A percentile compares a stretch with the other conserved stretches of the same genome.
Conservation (phyloP, 2,329 filamentous ascomycete genomes). For the Ceratocystis smalleyi region DNA sequence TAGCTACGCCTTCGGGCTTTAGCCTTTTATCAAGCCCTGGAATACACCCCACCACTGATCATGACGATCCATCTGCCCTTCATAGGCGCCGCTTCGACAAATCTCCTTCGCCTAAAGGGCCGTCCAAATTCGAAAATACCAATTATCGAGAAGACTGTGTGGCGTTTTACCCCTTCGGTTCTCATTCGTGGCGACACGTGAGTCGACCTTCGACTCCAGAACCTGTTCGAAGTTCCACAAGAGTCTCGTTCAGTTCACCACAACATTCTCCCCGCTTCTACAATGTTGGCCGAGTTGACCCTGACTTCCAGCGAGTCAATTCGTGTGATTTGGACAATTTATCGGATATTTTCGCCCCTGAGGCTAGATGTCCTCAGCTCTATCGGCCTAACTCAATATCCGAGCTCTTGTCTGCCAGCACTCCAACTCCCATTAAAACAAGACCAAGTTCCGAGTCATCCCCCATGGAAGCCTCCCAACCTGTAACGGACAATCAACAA, state of each 20-base stretch:
- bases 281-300: conserved; percentile 6
- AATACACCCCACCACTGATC: conserved; percentile 1
- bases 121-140: not conserved
- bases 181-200: not conserved
- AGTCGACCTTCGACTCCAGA: not conserved
- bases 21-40: conserved; percentile 3
- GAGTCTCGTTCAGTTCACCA: not conserved
- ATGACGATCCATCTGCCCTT: not conserved
- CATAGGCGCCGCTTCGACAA: not conserved
- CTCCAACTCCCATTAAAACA: not conserved
- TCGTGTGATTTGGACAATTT: not conserved
- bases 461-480: not conserved
- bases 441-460: not conserved
- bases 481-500: not conserved
- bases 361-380: not conserved
- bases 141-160: not conserved
- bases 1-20: conserved; percentile 19
- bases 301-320: not conserved
- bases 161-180: not conserved
- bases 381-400: conserved; percentile 3
- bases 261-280: not conserved
- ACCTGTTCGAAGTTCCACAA: not conserved
- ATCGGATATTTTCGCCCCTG: conserved; percentile 4
- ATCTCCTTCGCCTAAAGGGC: not conserved
- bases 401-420: conserved; percentile 5